Conservation (phyloP, 2,329 filamentous ascomycete species). For the Cladosporium colombiae region DNA sequence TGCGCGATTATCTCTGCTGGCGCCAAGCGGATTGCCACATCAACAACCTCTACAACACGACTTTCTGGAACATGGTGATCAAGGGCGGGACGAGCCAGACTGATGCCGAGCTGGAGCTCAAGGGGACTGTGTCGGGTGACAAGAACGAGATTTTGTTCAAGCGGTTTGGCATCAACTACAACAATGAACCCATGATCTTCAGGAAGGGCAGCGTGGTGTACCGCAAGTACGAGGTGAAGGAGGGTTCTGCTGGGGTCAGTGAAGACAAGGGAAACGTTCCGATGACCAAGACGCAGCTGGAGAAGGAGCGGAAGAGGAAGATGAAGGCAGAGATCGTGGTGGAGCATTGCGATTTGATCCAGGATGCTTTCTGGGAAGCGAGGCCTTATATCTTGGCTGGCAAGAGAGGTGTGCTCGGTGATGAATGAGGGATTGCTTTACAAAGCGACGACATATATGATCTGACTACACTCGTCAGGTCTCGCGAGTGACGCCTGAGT, state of each 20-base stretch:
- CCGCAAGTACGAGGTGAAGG: conserved; percentile 55
- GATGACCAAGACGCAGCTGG: conserved; percentile 67
- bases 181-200: conserved; percentile 89
- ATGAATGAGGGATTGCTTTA: too few relatives aligned
- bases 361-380: conserved; percentile 87
- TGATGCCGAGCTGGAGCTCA: conserved; percentile 78
- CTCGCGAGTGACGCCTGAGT: neutral
- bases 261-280: conserved; percentile 55
- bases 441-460: too few relatives aligned
- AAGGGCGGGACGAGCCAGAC: conserved; percentile 72
- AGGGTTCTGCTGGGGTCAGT: conserved; percentile 74
- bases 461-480: too few relatives aligned
- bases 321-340: conserved; percentile 78
- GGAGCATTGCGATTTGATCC: conserved; percentile 91
- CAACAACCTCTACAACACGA: conserved; percentile 98
- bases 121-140: conserved; percentile 78
- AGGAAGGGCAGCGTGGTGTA: conserved; percentile 92
- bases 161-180: conserved; percentile 91
- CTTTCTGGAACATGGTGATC: conserved; percentile 87
- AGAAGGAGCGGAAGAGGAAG: conserved; percentile 79
- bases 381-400: conserved; percentile 69
- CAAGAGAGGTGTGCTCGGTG: conserved; percentile 23
- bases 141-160: conserved; percentile 97
- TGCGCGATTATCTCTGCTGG: conserved; percentile 96
- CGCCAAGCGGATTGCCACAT: conserved; percentile 97